phyloP scores from a whole-genome alignment of 1,284 basidiomycete genomes.

The Cryptococcus deneoformans region DNA sequence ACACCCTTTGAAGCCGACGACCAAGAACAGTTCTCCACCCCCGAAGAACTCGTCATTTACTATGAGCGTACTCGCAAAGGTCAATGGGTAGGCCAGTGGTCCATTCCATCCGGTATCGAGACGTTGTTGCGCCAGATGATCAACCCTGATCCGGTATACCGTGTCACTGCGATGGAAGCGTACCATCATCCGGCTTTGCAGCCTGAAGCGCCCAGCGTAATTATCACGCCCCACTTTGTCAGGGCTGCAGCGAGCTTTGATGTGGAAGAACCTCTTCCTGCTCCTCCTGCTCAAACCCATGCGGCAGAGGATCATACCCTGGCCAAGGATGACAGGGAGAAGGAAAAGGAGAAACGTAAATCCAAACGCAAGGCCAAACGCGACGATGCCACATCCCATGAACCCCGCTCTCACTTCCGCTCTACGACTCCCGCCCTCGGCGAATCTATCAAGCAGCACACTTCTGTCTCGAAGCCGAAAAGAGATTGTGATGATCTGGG shows the following conservation, averaged over 20 bases:
- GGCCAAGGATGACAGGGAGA: background rate
- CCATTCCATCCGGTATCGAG: conserved; percentile 59
- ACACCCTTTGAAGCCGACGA: conserved; percentile 87
- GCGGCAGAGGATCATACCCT: background rate
- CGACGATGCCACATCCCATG: background rate
- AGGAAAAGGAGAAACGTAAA: conserved; percentile 20
- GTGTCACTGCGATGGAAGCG: conserved; percentile 39
- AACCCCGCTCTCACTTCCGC: conserved; percentile 5
- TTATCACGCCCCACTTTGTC: conserved; percentile 46
- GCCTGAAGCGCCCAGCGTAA: conserved; percentile 23
- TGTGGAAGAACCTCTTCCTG: conserved; percentile 8
- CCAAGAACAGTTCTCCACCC: conserved; percentile 77
- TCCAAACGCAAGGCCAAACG: conserved; percentile 11
- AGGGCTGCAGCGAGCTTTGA: conserved; percentile 30
- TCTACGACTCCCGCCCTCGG: conserved; percentile 28
- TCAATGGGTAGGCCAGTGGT: conserved; percentile 75
- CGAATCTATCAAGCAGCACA: conserved; percentile 42
- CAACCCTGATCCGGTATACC: conserved; percentile 35
- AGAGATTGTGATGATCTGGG: background rate
- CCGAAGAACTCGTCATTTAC: conserved; percentile 74
- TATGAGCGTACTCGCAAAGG: conserved; percentile 75
- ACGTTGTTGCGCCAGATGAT: conserved; percentile 43
- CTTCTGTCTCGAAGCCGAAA: conserved; percentile 10
- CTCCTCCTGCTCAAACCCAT: conserved; percentile 1
- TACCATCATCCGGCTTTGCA: conserved; percentile 41